A percentile compares a stretch with the other conserved stretches of the same genome.
Conservation (phyloP, 768 basidiomycete genomes). For the Russula lepida region DNA sequence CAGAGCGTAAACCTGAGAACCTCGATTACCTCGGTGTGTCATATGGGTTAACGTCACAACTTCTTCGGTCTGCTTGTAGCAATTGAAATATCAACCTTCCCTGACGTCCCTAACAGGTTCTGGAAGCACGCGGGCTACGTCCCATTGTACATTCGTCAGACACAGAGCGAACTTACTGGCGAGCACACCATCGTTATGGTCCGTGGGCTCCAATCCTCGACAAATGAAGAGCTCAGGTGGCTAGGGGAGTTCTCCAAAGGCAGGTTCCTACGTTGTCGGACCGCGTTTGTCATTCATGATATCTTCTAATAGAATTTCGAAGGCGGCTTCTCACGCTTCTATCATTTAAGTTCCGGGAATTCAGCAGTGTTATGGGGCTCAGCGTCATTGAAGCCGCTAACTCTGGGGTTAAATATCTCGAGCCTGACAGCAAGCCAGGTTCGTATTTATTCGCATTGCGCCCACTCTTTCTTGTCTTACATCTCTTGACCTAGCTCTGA, state of each 20-base stretch:
- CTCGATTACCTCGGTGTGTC: slow-evolving; percentile 96
- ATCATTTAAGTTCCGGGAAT: slow-evolving; percentile 93
- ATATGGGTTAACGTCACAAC: slow-evolving; percentile 82
- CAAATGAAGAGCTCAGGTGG: slow-evolving; percentile 65
- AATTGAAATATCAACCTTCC: not conserved
- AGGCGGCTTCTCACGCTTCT: slow-evolving; percentile 81
- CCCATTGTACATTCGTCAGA: slow-evolving; percentile 90
- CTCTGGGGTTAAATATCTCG: slow-evolving; percentile 42
- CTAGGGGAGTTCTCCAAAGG: slow-evolving; percentile 82
- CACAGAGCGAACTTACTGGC: slow-evolving; percentile 89
- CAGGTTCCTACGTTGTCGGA: slow-evolving; percentile 26
- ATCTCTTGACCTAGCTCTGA: slow-evolving; percentile 38
- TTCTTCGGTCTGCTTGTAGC: slow-evolving; percentile 50
- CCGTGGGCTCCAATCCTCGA: slow-evolving; percentile 64
- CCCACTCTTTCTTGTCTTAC: slow-evolving; percentile 12
- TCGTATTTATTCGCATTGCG: slow-evolving; percentile 8
- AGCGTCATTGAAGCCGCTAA: slow-evolving; percentile 85
- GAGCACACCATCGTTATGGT: slow-evolving; percentile 98
- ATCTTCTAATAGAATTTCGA: slow-evolving; percentile 64
- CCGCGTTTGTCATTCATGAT: not conserved
- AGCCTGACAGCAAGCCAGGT: slow-evolving; percentile 35
- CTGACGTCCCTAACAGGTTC: slow-evolving; percentile 43
- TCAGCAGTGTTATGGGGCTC: slow-evolving; percentile 77
- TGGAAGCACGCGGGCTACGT: slow-evolving; percentile 94
- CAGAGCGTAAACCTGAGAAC: slow-evolving; percentile 81